These are phyloP conservation scores for Scedosporium dehoogii DNA, from an alignment of 2,329 filamentous ascomycete species.

Conservation along the genomic window DNA sequence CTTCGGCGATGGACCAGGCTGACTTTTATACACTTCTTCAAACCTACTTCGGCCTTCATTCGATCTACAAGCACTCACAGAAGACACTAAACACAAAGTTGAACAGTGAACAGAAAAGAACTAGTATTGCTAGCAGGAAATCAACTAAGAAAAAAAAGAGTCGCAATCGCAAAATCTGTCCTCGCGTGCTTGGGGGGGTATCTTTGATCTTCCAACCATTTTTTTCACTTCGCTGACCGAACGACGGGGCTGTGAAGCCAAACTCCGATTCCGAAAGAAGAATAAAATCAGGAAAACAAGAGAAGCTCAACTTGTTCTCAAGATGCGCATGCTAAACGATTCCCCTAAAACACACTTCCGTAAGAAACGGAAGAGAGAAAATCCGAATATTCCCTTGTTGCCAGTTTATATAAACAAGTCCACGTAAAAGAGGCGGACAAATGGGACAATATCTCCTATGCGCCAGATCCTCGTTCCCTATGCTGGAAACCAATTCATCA, in stretches of 20 bases:
- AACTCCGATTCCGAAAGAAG: not conserved
- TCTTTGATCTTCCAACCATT: not conserved
- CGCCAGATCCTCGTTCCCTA: not conserved
- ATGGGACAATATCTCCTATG: not conserved
- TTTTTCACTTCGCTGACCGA: not conserved
- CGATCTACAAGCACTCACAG: too few relatives aligned
- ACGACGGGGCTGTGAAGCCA: not conserved
- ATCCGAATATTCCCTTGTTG: not conserved
- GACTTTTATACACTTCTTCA: too few relatives aligned
- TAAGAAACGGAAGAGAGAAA: not conserved
- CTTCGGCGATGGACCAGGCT: too few relatives aligned
- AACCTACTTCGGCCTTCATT: too few relatives aligned
- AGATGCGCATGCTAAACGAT: too few relatives aligned
- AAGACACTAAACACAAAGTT: too few relatives aligned
- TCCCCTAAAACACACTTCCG: too few relatives aligned
- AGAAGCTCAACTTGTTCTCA: not conserved
- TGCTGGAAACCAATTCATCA: too few relatives aligned
- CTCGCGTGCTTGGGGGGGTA: not conserved
- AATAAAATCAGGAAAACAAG: not conserved
- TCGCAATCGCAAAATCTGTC: too few relatives aligned
- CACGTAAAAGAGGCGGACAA: not conserved
- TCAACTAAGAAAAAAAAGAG: too few relatives aligned
- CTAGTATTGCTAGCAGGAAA: too few relatives aligned
- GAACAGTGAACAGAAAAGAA: too few relatives aligned
- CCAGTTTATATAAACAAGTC: not conserved